Evolutionary conservation across 495 filamentous ascomycete genomes (phyloP).

Genomic region (Pyrenopolyporus hunteri): DNA sequence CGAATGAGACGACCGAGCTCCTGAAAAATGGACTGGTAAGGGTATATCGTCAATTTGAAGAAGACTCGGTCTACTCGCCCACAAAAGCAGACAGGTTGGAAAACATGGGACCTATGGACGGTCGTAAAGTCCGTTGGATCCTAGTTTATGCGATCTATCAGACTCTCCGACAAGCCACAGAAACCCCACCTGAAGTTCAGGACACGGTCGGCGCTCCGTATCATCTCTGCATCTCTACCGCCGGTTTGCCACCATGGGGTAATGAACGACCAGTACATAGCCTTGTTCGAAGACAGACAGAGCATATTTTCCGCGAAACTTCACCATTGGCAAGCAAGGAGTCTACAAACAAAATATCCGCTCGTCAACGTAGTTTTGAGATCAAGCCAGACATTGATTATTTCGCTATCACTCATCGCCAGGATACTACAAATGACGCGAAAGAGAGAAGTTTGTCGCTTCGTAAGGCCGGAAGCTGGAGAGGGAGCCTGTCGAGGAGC

Average conservation of each 20-base stretch:
- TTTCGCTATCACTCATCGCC: slow-evolving; percentile 42
- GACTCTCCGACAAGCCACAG: slow-evolving; percentile 59
- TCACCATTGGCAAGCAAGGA: neutral
- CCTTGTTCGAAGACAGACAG: slow-evolving; percentile 33
- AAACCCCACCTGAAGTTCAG: slow-evolving; percentile 47
- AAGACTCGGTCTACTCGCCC: slow-evolving; percentile 46
- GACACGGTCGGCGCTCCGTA: slow-evolving; percentile 45
- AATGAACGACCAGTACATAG: slow-evolving; percentile 25
- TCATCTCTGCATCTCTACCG: slow-evolving; percentile 49
- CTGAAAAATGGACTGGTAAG: slow-evolving; percentile 49
- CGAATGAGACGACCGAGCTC: slow-evolving; percentile 45
- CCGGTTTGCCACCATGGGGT: slow-evolving; percentile 51
- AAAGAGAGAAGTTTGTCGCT: slow-evolving; percentile 12
- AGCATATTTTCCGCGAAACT: slow-evolving; percentile 9
- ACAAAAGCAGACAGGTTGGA: slow-evolving; percentile 48
- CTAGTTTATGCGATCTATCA: slow-evolving; percentile 73
- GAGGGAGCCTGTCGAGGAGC: slow-evolving; percentile 36
- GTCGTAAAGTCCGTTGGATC: slow-evolving; percentile 72
- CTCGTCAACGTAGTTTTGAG: slow-evolving; percentile 23
- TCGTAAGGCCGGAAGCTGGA: slow-evolving; percentile 21
- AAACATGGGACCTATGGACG: slow-evolving; percentile 56
- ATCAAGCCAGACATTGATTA: slow-evolving; percentile 55
- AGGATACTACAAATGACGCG: slow-evolving; percentile 10
- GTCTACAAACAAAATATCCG: neutral
- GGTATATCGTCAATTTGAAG: slow-evolving; percentile 56